A percentile compares a stretch with the other conserved stretches of the same genome.
These are phyloP conservation scores for Chlorophyllum brunneum DNA, from an alignment of 768 basidiomycete species.

Conservation along the genomic window DNA sequence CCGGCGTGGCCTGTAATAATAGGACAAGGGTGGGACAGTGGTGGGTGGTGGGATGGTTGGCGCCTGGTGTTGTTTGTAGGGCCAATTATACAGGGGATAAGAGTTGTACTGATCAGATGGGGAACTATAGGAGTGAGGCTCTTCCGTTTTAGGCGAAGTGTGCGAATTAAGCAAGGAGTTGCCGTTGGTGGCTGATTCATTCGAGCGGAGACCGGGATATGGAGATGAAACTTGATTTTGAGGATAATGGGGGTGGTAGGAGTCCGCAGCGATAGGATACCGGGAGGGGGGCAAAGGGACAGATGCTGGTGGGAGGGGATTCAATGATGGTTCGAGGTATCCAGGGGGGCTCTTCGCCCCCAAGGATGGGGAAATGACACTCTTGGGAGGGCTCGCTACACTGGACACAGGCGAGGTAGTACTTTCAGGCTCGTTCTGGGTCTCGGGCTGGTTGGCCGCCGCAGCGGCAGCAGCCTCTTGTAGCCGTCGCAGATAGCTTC, in stretches of 20 bases:
- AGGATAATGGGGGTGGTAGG: conserved; percentile 55
- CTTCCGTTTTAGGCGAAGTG: conserved; percentile 41
- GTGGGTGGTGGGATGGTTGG: conserved; percentile 39
- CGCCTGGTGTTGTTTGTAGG: conserved; percentile 60
- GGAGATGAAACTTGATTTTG: conserved; percentile 34
- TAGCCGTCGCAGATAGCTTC: conserved; percentile 72
- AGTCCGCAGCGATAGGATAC: conserved; percentile 69
- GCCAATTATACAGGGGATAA: conserved; percentile 68
- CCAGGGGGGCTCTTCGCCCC: conserved; percentile 41
- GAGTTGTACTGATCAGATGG: conserved; percentile 55
- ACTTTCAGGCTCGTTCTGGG: conserved; percentile 37
- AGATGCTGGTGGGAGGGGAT: conserved; percentile 28
- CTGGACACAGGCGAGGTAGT: conserved; percentile 44
- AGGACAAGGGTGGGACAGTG: conserved; percentile 60
- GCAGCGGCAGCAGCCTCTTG: conserved; percentile 73
- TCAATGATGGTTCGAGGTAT: conserved; percentile 51
- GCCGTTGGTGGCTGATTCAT: conserved; percentile 32
- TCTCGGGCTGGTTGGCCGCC: conserved; percentile 32
- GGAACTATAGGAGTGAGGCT: conserved; percentile 32
- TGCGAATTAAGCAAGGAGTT: conserved; percentile 26
- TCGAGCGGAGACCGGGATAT: conserved; percentile 34
- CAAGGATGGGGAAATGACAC: conserved; percentile 42
- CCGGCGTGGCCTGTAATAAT: conserved; percentile 70
- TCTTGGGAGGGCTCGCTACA: conserved; percentile 45
- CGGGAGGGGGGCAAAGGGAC: conserved; percentile 58